Evolutionary conservation across 805 yeast species (phyloP), one percentile per base, ranked within the genome.

Genomic region (Candida ortonii): DNA sequence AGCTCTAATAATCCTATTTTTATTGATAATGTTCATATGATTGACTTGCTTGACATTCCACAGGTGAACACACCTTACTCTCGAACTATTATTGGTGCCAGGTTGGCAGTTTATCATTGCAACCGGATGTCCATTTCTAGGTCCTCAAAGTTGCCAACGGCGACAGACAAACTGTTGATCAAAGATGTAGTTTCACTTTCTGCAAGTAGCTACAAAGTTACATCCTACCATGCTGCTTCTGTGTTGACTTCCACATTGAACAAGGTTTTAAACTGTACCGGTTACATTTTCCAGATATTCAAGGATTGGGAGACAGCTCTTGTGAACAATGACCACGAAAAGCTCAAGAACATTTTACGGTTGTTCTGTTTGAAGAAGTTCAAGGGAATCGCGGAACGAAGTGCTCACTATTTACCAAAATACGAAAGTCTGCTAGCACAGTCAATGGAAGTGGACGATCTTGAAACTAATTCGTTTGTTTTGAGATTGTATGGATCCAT

Each of bases 51-150:
- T 50, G 66, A 74, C n/a, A 61, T 84, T 4, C 72, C 81, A 5
- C 78, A 84, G 27, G 57, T 76, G 14, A 62, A 76, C 5, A 78
- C 81, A 39, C 85, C 88, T 2, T 81, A 68, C 44, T 88, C 97
- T 0, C 76, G 96, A 52, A 70, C 85, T 1, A 71, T 84, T 2
- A 54, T 87, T n/a, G 94, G 84, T 3, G 75, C 84, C 0, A 70
- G 95, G 35, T 67, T 87, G 10, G 83, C 79, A 35, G 64, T 79
- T 11, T 83, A 78, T 43, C 96, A 89, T 46, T 75, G 76, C 55
- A 79, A 83, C 46, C 73, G 97, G 46, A 74, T 82, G 16, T 65
- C 77, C 1, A 67, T 84, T 22, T 85, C 80, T 48, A 73, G 87
- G 1, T 82, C 90, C 0, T 78, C 84, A 3, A 69, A 96, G 42